Percentiles rank a stretch among this genome's conserved stretches.
Evolutionary conservation across 1,284 basidiomycete genomes (phyloP).

Genomic region (Coniophora puteana): DNA sequence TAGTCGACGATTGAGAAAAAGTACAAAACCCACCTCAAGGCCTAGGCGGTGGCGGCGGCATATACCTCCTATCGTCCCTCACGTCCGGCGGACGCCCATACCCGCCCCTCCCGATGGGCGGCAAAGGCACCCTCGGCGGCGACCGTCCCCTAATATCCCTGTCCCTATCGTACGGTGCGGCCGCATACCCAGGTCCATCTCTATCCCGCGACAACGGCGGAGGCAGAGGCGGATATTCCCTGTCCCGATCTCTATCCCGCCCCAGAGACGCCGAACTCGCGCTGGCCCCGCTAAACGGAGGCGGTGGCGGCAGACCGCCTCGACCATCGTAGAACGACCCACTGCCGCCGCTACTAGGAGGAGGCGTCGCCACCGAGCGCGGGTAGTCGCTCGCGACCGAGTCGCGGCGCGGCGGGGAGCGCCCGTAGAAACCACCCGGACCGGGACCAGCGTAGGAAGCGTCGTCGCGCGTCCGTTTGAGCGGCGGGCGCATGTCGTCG

Average conservation of each 20-base stretch:
- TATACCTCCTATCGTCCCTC: constrained; percentile 24
- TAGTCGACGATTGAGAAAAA: not conserved
- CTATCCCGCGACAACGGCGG: no score
- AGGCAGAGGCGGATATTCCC: constrained; percentile 15
- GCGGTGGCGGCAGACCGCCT: constrained; percentile 1
- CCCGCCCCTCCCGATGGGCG: constrained; percentile 12
- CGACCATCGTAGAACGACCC: constrained; percentile 22
- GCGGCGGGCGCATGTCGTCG: constrained; percentile 34
- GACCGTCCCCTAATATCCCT: constrained; percentile 6
- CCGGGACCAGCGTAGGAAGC: constrained; percentile 10
- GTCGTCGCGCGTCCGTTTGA: constrained; percentile 34
- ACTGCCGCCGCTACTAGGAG: constrained; percentile 7
- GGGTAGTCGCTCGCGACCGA: constrained; percentile 10
- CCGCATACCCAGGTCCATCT: constrained; percentile 16
- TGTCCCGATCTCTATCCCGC: constrained; percentile 9
- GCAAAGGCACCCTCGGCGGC: constrained; percentile 18
- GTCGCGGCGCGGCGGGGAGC: constrained; percentile 20
- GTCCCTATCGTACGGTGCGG: constrained; percentile 23
- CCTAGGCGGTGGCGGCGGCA: constrained; percentile 20
- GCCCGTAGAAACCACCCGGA: constrained; percentile 22
- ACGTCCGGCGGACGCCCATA: constrained; percentile 16
- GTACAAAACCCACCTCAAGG: not conserved
- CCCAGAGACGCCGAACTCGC: constrained; percentile 6
- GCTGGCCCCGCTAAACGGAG: constrained; percentile 10
- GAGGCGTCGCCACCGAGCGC: constrained; percentile 17